Base-by-base conservation (phyloP, 2,329 filamentous ascomycete species). In the Chaetomium sp. region DNA sequence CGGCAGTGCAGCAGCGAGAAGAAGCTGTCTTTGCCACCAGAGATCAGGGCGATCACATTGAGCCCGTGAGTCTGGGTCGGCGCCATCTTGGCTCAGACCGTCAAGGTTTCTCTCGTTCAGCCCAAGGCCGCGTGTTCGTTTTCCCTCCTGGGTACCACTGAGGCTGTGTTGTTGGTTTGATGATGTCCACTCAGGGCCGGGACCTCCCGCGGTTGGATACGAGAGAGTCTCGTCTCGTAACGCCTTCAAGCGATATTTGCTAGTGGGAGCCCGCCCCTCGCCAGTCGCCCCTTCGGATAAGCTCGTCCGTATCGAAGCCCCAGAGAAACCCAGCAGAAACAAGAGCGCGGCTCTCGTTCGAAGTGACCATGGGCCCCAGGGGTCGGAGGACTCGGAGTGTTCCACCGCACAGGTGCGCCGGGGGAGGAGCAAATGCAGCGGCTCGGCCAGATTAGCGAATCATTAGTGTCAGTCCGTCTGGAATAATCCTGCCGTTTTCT, bases 11-110 rank as follows among this genome's bases (percentile, higher is more conserved):
- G 80, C 62, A 96, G 80, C 19, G 89, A 92, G 75, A 88, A 97
- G 71, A 99, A 87, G 62, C 92, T 96, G 75, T 99, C 94, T 74
- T 99, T 99, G 62, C 94, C 94, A 58, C 94, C 94, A 19, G 94
- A 99, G 61, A 99, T 86, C 59, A 99, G 78, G 49, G 89, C 92
- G 64, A 99, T 91, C 61, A 96, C 91, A 64, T 91, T 86, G 61
- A 86, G 74, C 59, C 72, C 70, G 59, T 42, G 45, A 14, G 52
- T 8, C 11, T 46, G 56, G 10, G 68, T 62, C 36, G 41, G n/a
- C 12, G 53, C 10, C 56, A 53, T 54, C 36, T 33, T 49, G 27
- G 44, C 43, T 10, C 42, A 40, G 37, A 8, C 35, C 19, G 32
- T 45, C 40, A 14, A 40, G 33, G 38, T 6, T 38, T 2, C 36